A percentile compares a stretch with the other conserved stretches of the same genome.
phyloP scores from a whole-genome alignment of 2,329 filamentous ascomycete genomes.

The Geosmithia putterillii region DNA sequence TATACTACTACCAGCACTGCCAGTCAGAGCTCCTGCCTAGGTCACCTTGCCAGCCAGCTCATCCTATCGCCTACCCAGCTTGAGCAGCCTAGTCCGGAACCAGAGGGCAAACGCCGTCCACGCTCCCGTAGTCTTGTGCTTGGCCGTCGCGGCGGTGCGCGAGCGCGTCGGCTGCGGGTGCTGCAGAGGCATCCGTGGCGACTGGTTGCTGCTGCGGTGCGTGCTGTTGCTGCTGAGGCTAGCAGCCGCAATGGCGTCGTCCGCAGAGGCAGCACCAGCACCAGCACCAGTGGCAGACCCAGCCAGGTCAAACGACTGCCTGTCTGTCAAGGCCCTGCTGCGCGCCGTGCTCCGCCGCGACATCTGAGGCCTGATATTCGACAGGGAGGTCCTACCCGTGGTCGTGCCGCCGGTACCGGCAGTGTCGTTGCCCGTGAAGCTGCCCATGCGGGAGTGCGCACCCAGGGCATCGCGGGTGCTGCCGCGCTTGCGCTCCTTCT shows the following conservation, averaged over 20 bases:
- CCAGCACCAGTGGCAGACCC: background rate
- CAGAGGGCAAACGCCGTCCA: conserved; percentile 54
- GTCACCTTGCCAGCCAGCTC: background rate
- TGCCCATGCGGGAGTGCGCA: conserved; percentile 8
- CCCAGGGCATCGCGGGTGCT: conserved; percentile 42
- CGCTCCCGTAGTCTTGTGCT: conserved; percentile 47
- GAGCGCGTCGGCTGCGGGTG: background rate
- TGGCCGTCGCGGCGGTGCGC: conserved; percentile 26
- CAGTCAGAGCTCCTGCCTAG: background rate
- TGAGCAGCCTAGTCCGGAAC: conserved; percentile 41
- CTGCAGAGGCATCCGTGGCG: no score
- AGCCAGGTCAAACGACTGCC: background rate
- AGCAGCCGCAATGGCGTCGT: no score
- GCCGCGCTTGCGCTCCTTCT: conserved; percentile 46
- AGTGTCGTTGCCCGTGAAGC: background rate
- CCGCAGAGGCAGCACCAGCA: background rate
- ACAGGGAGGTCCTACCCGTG: conserved; percentile 16
- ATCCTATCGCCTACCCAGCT: conserved; percentile 25
- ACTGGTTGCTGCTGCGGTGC: no score
- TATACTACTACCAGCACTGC: background rate
- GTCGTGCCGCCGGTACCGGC: no score
- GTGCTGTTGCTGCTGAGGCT: no score
- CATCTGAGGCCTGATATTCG: conserved; percentile 13
- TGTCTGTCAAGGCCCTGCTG: conserved; percentile 1
- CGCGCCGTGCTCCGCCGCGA: conserved; percentile 14